Evolutionary conservation across 1,284 basidiomycete genomes (phyloP), one percentile per base, ranked within the genome.

Genomic region (Austroboletus niveus): DNA sequence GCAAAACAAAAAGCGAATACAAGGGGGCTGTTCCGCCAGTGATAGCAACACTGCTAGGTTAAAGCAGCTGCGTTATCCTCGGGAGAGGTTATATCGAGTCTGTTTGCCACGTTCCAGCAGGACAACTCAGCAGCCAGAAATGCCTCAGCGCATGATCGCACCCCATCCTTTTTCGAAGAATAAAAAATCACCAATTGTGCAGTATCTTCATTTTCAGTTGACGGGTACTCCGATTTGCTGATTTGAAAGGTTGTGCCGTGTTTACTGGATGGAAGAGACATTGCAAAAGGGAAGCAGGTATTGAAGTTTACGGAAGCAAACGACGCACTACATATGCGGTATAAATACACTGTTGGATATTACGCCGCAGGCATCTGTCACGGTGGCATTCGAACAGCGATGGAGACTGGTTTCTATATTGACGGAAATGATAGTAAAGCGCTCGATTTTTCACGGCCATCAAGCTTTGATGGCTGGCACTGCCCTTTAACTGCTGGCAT

Each of bases 1-100:
- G 66, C 63, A 68, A 7, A 8, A 27, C 27, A 27, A 63, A 62
- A 69, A 70, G 75, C 80, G 74, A 78, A 87, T 80, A 81, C 77
- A 77, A 81, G 24, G 27, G 76, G 47, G 87, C 85, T 87, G 90
- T 91, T 89, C 89, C 89, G 92, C 89, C 89, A 91, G 90, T 91
- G 88, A 88, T 90, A 78, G 91, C 81, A 89, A 82, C 87, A 80
- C 89, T 91, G 87, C 81, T 89, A 90, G 92, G 88, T 93, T 91
- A 92, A 91, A 73, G 87, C 80, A 72, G 69, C 72, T 60, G 58
- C 60, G 56, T 60, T 59, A 52, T 58, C 56, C 61, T 56, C 56
- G 55, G 8, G 57, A 68, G 57, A 53, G 50, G 53, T 24, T 24
- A 24, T 24, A 88, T 88, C 61, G 76, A 73, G 80, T 82, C 83